Evolutionary conservation across 2,329 filamentous ascomycete species (phyloP), one percentile per base, ranked within the genome.

Genomic region (Albifimbria verrucaria): DNA sequence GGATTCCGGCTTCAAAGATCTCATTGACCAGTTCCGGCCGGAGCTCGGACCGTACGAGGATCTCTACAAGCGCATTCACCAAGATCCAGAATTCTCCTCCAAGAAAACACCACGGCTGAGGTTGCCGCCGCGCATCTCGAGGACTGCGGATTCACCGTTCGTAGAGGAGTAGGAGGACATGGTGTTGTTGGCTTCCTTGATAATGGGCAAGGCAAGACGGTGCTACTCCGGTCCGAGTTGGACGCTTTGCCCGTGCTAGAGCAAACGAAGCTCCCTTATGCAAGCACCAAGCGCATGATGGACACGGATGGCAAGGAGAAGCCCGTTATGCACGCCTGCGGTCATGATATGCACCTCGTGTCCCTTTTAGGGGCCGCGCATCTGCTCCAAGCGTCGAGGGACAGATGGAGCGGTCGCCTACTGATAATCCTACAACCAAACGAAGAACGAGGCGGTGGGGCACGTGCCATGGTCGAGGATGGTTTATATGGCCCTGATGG

Each of bases 301-400:
- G 55, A 62, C 10, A 7, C 32, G 10, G 36, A 49, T 0, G 58
- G 55, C 9, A 42, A 41, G 0, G 36, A 49, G 51, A 77, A 77
- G 50, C 78, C 80, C 0, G 79, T 85, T 0, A 88, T 88, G 85
- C 86, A 88, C 65, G 85, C 84, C 21, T 88, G 85, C 63, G 86
- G 85, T 0, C 85, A 88, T 60, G 84, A 87, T 58, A 81, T 86
- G 71, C 85, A 89, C 62, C 80, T 87, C 23, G 76, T 81, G 0
- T 71, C 72, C 26, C 70, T 88, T 3, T 71, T 88, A 2, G 85
- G 77, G 0, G 78, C 80, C 0, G 76, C 81, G 0, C 72, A 78
- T 20, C 69, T 77, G 0, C 69, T 90, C 0, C 66, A 74, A 1
- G 66, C 65, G 0, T 64, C 69, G 0, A 72, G 66, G n/a, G 59